Evolutionary conservation across 768 basidiomycete genomes (phyloP).

Genomic region (Neoboletus subvelutipes): DNA sequence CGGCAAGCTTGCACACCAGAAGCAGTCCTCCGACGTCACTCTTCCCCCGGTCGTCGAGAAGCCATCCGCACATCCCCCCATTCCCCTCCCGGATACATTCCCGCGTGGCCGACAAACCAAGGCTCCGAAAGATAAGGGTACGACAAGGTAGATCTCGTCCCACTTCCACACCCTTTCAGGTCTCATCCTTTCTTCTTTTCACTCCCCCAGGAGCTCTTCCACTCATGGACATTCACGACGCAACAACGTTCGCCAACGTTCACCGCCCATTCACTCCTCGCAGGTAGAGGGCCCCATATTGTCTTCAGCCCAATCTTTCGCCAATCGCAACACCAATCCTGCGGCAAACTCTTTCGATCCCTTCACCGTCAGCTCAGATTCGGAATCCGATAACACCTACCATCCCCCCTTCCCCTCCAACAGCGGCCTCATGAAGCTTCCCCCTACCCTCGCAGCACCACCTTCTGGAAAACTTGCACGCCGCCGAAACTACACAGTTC

Average conservation of each 20-base stretch:
- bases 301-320: conserved; percentile 23
- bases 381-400: conserved; percentile 36
- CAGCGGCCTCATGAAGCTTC: conserved; percentile 24
- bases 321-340: conserved; percentile 32
- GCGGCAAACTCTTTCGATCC: conserved; percentile 44
- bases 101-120: conserved; percentile 38
- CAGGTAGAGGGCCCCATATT: conserved; percentile 58
- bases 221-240: conserved; percentile 44
- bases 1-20: conserved; percentile 33
- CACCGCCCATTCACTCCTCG: conserved; percentile 59
- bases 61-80: conserved; percentile 18
- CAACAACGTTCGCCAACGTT: conserved; percentile 59
- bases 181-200: conserved; percentile 10
- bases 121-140: conserved; percentile 42
- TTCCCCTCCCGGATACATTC: conserved; percentile 28
- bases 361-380: conserved; percentile 49
- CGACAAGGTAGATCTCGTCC: conserved; percentile 38
- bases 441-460: conserved; percentile 43
- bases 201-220: conserved; percentile 44
- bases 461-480: conserved; percentile 59
- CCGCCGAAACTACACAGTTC: conserved; percentile 46
- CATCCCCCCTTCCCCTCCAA: conserved; percentile 35
- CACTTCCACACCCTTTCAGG: not conserved
- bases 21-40: conserved; percentile 28
- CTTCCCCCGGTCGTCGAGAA: conserved; percentile 34